Percentiles rank a stretch among this genome's conserved stretches.
Conservation (phyloP, 768 basidiomycete genomes). For the Lactarius vividus region DNA sequence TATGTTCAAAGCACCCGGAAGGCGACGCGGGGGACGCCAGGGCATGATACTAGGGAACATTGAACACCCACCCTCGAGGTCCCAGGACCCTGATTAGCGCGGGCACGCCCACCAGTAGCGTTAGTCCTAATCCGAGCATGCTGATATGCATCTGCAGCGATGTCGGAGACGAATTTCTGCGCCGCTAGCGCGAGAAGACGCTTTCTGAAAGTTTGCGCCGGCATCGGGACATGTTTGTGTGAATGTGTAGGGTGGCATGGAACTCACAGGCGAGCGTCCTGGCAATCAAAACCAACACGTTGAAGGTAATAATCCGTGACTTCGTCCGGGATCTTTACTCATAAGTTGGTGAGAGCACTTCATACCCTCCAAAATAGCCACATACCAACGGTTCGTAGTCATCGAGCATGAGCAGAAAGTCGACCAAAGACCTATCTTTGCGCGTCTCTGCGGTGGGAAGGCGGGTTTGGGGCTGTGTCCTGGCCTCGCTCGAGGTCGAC, state of each 20-base stretch:
- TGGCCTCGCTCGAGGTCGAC: slow-evolving; percentile 17
- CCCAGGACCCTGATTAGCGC: slow-evolving; percentile 60
- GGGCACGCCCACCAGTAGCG: slow-evolving; percentile 68
- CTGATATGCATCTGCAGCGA: slow-evolving; percentile 94
- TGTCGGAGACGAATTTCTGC: slow-evolving; percentile 97
- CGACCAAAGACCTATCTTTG: slow-evolving; percentile 87
- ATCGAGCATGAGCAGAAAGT: slow-evolving; percentile 94
- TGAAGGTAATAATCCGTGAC: slow-evolving; percentile 98
- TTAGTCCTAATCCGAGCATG: slow-evolving; percentile 95
- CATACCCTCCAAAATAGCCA: slow-evolving; percentile 15
- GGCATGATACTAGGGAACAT: background rate
- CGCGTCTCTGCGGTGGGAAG: slow-evolving; percentile 77
- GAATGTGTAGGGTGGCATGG: background rate
- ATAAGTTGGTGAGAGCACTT: background rate
- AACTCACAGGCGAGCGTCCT: slow-evolving; percentile 85
- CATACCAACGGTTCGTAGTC: slow-evolving; percentile 92
- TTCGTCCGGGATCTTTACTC: slow-evolving; percentile 85
- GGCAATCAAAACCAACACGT: slow-evolving; percentile 91
- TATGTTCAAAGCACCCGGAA: background rate
- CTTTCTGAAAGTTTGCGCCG: slow-evolving; percentile 53
- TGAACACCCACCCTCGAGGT: slow-evolving; percentile 55
- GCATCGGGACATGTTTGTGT: slow-evolving; percentile 13
- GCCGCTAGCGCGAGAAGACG: slow-evolving; percentile 92
- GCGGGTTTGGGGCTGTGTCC: slow-evolving; percentile 48
- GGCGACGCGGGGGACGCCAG: background rate